Conservation (phyloP, 208 protist genomes). For the Leishmania amazonensis region DNA sequence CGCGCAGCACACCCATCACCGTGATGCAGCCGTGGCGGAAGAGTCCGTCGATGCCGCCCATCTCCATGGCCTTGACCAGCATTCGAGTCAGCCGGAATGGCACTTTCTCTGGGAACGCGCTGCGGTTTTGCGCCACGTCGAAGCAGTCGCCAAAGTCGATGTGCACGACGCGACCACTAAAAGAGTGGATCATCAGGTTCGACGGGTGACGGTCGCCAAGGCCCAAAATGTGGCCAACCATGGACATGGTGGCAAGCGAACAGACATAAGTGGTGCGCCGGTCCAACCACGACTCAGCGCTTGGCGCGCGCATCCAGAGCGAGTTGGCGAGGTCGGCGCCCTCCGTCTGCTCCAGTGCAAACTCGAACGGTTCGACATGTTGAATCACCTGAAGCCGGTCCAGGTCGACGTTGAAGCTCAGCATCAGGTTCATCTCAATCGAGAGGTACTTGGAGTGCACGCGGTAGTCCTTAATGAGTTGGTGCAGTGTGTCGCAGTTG, state of each 20-base stretch:
- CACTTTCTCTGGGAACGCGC: constrained; percentile 98
- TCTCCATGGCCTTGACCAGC: constrained; percentile 99
- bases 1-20: constrained; percentile 98
- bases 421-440: constrained; percentile 94
- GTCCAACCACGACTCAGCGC: constrained; percentile 98
- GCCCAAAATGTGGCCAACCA: constrained; percentile 98
- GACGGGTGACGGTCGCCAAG: constrained; percentile 99
- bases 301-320: constrained; percentile 97
- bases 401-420: constrained; percentile 90
- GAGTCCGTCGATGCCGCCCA: constrained; percentile 98
- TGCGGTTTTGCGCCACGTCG: constrained; percentile 98
- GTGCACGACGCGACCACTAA: constrained; percentile 99
- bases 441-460: constrained; percentile 83
- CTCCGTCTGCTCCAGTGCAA: constrained; percentile 95
- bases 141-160: constrained; percentile 99
- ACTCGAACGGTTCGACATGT: constrained; percentile 99
- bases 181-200: constrained; percentile 99
- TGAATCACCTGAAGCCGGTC: constrained; percentile 97
- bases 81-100: constrained; percentile 99
- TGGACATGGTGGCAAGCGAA: constrained; percentile 99
- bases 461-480: constrained; percentile 94
- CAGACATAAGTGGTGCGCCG: constrained; percentile 99
- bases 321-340: constrained; percentile 96
- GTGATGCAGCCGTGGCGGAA: constrained; percentile 98
- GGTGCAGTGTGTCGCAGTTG: constrained; percentile 92